phyloP scores from a whole-genome alignment of 306 rosid genomes.

The Arachis stenosperma region DNA sequence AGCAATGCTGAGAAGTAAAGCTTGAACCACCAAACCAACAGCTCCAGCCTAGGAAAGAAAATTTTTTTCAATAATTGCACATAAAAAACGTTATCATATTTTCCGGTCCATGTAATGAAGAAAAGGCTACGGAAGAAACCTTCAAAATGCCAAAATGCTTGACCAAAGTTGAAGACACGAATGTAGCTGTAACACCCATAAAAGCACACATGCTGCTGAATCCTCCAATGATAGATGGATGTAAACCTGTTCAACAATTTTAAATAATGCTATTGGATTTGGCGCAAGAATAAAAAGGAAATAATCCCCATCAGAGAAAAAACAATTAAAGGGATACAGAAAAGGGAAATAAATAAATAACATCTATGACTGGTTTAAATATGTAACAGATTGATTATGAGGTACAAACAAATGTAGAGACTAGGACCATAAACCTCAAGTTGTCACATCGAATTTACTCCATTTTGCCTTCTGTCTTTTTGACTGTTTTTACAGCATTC shows the following conservation, averaged over 20 bases:
- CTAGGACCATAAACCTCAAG: slow-evolving; percentile 4
- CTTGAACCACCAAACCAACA: slow-evolving; percentile 88
- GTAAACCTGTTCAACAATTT: slow-evolving; percentile 61
- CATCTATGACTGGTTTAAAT: slow-evolving; percentile 15
- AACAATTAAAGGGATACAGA: not conserved
- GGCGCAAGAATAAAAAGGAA: slow-evolving; percentile 5
- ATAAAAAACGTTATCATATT: slow-evolving; percentile 16
- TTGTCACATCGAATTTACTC: slow-evolving; percentile 16
- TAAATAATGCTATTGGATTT: not conserved
- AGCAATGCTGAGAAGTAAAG: slow-evolving; percentile 84
- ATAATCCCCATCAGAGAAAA: not conserved
- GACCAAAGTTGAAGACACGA: slow-evolving; percentile 83
- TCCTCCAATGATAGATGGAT: slow-evolving; percentile 86
- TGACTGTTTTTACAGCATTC: slow-evolving; percentile 21
- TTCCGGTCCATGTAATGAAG: not conserved
- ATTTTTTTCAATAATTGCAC: not conserved
- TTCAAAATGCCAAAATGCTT: slow-evolving; percentile 79
- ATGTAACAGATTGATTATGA: slow-evolving; percentile 6
- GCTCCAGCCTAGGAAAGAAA: slow-evolving; percentile 83
- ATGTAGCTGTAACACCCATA: slow-evolving; percentile 98
- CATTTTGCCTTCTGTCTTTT: slow-evolving; percentile 18
- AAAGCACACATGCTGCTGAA: slow-evolving; percentile 91
- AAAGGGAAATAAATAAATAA: slow-evolving; percentile 1
- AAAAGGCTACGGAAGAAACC: slow-evolving; percentile 50
- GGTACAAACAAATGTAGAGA: not conserved